Percentiles rank a stretch among this genome's conserved stretches.
phyloP scores from a whole-genome alignment of 1,139 yeast genomes.

The Yamadazyma atmosphaerica region DNA sequence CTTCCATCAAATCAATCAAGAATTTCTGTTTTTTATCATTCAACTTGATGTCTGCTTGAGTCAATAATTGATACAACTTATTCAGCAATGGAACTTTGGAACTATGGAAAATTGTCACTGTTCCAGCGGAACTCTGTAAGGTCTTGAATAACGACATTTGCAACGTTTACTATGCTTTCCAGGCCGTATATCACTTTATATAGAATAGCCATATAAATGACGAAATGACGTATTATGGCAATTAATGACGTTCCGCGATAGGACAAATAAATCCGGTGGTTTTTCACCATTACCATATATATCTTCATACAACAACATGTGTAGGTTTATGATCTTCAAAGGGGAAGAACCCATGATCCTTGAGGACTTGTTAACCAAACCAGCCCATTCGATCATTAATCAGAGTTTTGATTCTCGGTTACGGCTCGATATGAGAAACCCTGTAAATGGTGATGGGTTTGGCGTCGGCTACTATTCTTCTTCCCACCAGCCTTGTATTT shows the following conservation, averaged over 20 bases:
- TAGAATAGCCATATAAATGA: too few species aligned
- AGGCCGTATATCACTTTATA: too few species aligned
- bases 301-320: slow-evolving; percentile 28
- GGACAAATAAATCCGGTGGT: too few species aligned
- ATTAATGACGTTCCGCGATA: too few species aligned
- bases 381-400: slow-evolving; percentile 95
- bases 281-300: too few species aligned
- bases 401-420: slow-evolving; percentile 92
- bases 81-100: slow-evolving; percentile 34
- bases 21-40: slow-evolving; percentile 29
- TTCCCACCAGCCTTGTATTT: slow-evolving; percentile 52
- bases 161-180: background rate
- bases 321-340: slow-evolving; percentile 52
- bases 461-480: slow-evolving; percentile 92
- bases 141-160: slow-evolving; percentile 31
- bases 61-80: slow-evolving; percentile 31
- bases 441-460: slow-evolving; percentile 97
- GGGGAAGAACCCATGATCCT: slow-evolving; percentile 76
- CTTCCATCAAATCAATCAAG: slow-evolving; percentile 38
- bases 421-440: slow-evolving; percentile 82
- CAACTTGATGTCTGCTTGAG: slow-evolving; percentile 30
- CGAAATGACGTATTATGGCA: too few species aligned
- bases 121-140: slow-evolving; percentile 45
- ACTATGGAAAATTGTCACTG: slow-evolving; percentile 45
- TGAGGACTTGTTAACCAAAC: slow-evolving; percentile 85